Base-by-base conservation (phyloP, 2,329 filamentous ascomycete species). In the Botrytis deweyae region DNA sequence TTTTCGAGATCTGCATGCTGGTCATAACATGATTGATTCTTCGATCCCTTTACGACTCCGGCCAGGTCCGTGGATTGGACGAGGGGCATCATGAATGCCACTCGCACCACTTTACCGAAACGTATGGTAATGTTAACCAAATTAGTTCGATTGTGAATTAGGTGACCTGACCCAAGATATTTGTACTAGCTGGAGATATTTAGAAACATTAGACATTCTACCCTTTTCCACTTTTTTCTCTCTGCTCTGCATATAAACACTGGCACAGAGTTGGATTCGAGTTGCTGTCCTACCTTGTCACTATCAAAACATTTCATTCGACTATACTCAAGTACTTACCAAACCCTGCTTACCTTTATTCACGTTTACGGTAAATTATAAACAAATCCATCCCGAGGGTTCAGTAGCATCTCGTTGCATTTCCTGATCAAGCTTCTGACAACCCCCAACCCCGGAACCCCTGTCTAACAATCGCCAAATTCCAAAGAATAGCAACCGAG, bases 351-450 rank as follows among this genome's bases (percentile, higher is more conserved):
- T 62, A n/a, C 49, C 16, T n/a, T 55, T 25, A n/a, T 55, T n/a
- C 49, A 16, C 36, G n/a, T 62, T n/a, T 40, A 40, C 12, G 36
- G 12, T 25, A 62, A 16, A 36, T 38, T n/a, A 40, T 40, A 38
- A 38, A 62, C 59, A 62, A 62, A 16, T 16, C 59, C 16, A 25
- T 40, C 59, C 22, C 25, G 20, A 38, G 22, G 10, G 16, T 40
- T 62, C 38, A 16, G 38, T 62, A 16, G 36, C 22, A n/a, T 62
- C 36, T 62, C 36, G 22, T 62, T 62, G 25, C 59, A n/a, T 25
- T 62, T 62, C 59, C 59, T 62, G 33, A 61, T 62, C 59, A 62
- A 62, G 59, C 59, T 62, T 62, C 59, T 62, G 1, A 38, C 59
- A 38, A 38, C 22, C 22, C 36, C n/a, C 59, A 40, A 40, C 36